Base-by-base conservation (phyloP, 2,329 filamentous ascomycete species). In the Clarireedia hainanense region DNA sequence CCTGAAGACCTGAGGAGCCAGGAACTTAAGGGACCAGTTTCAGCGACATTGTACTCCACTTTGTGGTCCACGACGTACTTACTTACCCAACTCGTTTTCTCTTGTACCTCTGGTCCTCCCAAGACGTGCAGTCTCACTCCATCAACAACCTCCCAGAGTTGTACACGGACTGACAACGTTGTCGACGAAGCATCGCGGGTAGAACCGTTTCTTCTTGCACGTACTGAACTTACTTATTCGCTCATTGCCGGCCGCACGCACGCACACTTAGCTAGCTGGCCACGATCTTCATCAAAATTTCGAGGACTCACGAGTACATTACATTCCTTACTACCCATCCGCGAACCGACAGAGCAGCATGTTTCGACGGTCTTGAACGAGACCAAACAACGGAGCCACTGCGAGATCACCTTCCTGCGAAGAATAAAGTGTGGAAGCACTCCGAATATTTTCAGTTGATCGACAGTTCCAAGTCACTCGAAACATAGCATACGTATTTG, bases 31-130 rank as follows among this genome's bases (percentile, higher is more conserved):
- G 30, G 30, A 34, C 30, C 30, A 34, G 9, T 34, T 30, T 27
- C 20, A 50, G 36, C 20, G 37, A 36, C 47, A 47, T 17, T 47
- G 20, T 27, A 20, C 50, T 47, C 50, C 50, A 34, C 37, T 43
- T 45, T 37, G 39, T 52, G 50, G 12, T 52, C 45, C 43, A 45
- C 39, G 23, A 52, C 40, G 50, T 52, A 45, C 39, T 52, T 24
- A 15, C 50, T 30, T 23, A 27, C 14, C 26, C 5, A 23, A 26
- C 45, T 30, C 37, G 30, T 34, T 34, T 34, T 34, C 30, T 34
- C 30, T 34, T 42, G 37, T 42, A 27, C 12, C 15, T 47, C 23
- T 37, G 24, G n/a, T n/a, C 50, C 14, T 39, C 39, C 37, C 47
- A 15, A n/a, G 15, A 48, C 30, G 17, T 34, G 30, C 14, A 34